Base-by-base conservation (phyloP, 164 flowering plant species). In the Vitis riparia region DNA sequence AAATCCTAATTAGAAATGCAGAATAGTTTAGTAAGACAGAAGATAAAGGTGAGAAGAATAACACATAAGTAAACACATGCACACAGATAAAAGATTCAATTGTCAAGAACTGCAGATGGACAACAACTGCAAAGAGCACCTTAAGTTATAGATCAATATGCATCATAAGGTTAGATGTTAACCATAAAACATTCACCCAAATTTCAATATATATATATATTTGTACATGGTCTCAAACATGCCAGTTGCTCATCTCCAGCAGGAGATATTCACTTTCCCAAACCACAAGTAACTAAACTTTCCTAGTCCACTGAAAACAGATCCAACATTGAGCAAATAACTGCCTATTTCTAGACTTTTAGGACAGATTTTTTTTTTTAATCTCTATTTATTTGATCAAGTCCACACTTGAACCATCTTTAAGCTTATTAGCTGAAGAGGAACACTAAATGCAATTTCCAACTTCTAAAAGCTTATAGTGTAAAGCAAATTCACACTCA, bases 1-100 rank as follows among this genome's bases (percentile, higher is more conserved):
- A 72, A 59, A 69, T 77, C 97, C 97, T 93, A 78, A 62, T 66
- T 17, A 48, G n/a, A 76, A 64, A 71, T 14, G 13, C 1, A 8
- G 62, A 37, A 51, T 14, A 56, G 5, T 49, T 67, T 19, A 67
- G 53, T 37, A 37, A 37, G 44, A 37, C 7, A 3, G 14, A 13
- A 67, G 59, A 44, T 15, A 17, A 32, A 59, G 61, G 14, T 7
- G n/a, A 1, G 13, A 59, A 27, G 47, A 27, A 53, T 8, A 16
- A 27, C 29, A 23, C 9, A 27, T 44, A 67, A 70, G 19, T 8
- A 53, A 19, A 55, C 12, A 49, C n/a, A 15, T 11, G 53, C 59
- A 55, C 27, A 63, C 2, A 63, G 5, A 17, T 11, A 59, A 2
- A 29, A 23, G 29, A 59, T 13, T 19, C 13, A 51, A 66, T 56